Evolutionary conservation across 2,329 filamentous ascomycete species (phyloP), one percentile per base, ranked within the genome.

Genomic region (Fusarium sp.): DNA sequence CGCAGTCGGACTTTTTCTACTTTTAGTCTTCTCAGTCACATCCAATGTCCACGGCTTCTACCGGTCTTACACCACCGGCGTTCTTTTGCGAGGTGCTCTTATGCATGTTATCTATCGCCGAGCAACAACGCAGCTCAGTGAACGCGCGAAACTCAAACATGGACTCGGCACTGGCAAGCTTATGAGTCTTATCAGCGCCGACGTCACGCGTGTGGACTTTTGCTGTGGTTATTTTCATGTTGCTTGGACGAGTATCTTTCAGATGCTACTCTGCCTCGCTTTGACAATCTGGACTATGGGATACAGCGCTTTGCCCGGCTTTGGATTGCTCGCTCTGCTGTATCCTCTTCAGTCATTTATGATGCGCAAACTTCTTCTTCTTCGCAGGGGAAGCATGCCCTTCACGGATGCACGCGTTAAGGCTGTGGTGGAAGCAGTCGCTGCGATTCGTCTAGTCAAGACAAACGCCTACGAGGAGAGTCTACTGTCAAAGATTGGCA

Each of bases 221-320:
- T 77, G 76, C 61, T 78, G 77, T 27, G 74, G 75, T n/a, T 78
- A 71, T 49, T 78, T 79, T 40, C 77, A 79, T 55, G 68, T 77
- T 1, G 67, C 68, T 0, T 79, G 77, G 77, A 79, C 77, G 0
- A 78, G 76, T 46, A 68, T 78, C n/a, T 62, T 78, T 4, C 77
- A 79, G 59, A 73, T 79, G 38, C 27, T 75, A 0, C 72, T 79
- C 6, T 77, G 76, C n/a, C 67, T 78, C 7, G 83, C 54, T 6
- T 2, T 69, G 27, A 56, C 66, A 0, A 43, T 69, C 0, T 69
- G 66, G 66, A 55, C 66, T 0, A 24, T 69, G 53, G 66, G 66
- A 2, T 69, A 69, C 14, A 69, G 66, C 1, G 66, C 66, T 2
- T 20, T 69, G 0, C 66, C 66, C 1, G 66, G 66, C 0, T 69